Conservation (phyloP, 164 flowering plant genomes). For the Stephania japonica region DNA sequence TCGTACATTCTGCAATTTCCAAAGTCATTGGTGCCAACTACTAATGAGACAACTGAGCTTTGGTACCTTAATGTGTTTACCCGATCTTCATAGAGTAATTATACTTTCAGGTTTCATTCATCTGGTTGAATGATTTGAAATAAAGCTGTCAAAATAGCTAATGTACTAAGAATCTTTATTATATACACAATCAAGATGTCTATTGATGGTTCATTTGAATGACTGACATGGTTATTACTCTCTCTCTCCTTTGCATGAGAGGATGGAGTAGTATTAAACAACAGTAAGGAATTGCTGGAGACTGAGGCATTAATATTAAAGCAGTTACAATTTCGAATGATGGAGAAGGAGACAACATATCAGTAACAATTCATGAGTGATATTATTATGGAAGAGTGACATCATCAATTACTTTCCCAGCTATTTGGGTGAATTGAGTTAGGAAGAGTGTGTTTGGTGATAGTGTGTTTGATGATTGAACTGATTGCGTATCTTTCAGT, state of each 20-base stretch:
- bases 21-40: background rate
- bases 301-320: too few species aligned
- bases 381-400: too few species aligned
- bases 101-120: background rate
- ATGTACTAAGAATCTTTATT: background rate
- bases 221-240: background rate
- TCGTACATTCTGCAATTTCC: background rate
- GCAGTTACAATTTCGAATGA: too few species aligned
- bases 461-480: background rate
- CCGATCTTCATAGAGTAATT: background rate
- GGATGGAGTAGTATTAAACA: too few species aligned
- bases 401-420: background rate
- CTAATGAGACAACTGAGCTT: background rate
- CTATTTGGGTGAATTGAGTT: background rate
- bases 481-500: background rate
- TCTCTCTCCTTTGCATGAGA: background rate
- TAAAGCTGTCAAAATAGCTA: background rate
- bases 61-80: background rate
- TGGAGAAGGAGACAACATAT: too few species aligned
- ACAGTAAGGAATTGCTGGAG: too few species aligned
- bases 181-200: background rate
- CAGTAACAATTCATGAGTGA: too few species aligned
- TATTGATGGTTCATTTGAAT: background rate
- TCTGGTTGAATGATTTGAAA: background rate
- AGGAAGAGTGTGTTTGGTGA: background rate